A percentile compares a stretch with the other conserved stretches of the same genome.
Conservation (phyloP, 495 filamentous ascomycete species). For the Gamarada debralockiae region DNA sequence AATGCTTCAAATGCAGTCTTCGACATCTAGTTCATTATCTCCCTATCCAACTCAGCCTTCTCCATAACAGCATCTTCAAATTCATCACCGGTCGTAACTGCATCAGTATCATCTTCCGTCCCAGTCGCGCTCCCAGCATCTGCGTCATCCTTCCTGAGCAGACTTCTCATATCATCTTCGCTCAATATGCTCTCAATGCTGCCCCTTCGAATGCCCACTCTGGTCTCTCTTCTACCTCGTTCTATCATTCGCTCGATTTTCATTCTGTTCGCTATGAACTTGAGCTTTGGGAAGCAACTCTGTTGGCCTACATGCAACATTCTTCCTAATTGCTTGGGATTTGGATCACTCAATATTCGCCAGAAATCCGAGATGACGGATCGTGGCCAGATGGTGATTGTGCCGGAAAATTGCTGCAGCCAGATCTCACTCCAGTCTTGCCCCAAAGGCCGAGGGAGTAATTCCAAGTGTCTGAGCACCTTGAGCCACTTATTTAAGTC, state of each 20-base stretch:
- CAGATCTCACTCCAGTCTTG: constrained; percentile 97
- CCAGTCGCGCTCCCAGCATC: constrained; percentile 1
- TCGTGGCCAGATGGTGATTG: constrained; percentile 93
- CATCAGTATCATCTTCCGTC: constrained; percentile 18
- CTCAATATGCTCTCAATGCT: constrained; percentile 42
- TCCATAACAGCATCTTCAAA: constrained; percentile 16
- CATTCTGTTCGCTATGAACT: constrained; percentile 83
- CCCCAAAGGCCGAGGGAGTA: constrained; percentile 84
- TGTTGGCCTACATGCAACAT: constrained; percentile 90
- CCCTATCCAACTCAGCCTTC: not conserved
- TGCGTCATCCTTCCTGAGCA: constrained; percentile 16
- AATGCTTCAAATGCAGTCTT: no score
- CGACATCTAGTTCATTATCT: no score
- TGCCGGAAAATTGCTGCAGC: constrained; percentile 92
- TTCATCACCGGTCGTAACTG: constrained; percentile 15
- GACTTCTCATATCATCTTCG: constrained; percentile 38
- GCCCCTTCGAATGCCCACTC: constrained; percentile 32
- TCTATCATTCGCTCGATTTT: constrained; percentile 80
- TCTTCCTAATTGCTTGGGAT: constrained; percentile 63
- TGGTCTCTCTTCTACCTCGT: constrained; percentile 58
- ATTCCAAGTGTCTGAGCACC: constrained; percentile 84
- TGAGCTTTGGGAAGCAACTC: constrained; percentile 81
- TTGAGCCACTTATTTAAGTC: constrained; percentile 97
- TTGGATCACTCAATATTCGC: constrained; percentile 82
- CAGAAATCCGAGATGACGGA: constrained; percentile 70